Percentiles rank a stretch among this genome's conserved stretches.
Conservation (phyloP, 306 rosid species). For the Casuarina equisetifolia region DNA sequence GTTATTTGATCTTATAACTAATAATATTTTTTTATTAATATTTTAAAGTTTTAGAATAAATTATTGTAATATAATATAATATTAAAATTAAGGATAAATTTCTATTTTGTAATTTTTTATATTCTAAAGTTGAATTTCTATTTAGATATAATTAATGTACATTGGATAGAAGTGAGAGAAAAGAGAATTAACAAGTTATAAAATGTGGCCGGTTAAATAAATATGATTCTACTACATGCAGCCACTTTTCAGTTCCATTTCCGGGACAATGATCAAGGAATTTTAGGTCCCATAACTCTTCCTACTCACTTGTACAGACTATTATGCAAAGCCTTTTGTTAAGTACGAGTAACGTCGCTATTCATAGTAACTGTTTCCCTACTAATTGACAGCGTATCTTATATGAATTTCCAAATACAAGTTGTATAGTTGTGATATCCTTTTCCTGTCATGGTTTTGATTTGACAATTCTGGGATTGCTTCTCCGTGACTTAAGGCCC, state of each 20-base stretch:
- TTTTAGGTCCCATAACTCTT: not conserved
- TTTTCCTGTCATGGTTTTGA: not conserved
- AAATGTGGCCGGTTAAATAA: not conserved
- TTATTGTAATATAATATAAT: no score
- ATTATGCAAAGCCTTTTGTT: no score
- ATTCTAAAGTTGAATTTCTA: no score
- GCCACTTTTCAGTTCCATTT: not conserved
- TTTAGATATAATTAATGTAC: no score
- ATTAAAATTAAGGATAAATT: no score
- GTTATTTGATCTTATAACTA: no score
- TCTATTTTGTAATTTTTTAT: no score
- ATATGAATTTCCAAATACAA: not conserved
- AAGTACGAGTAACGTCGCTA: not conserved
- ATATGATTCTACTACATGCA: not conserved
- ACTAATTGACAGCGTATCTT: slow-evolving; percentile 13
- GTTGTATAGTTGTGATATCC: not conserved
- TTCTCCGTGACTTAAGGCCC: not conserved
- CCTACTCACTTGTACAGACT: not conserved
- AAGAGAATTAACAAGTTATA: no score
- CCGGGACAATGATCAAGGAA: not conserved
- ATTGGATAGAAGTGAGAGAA: no score
- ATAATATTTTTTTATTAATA: no score
- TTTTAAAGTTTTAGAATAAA: no score
- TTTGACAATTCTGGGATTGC: slow-evolving; percentile 9
- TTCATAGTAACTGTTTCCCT: not conserved